A percentile compares a stretch with the other conserved stretches of the same genome.
phyloP scores from a whole-genome alignment of 2,329 filamentous ascomycete genomes.

The Rhynchosporium agropyri region DNA sequence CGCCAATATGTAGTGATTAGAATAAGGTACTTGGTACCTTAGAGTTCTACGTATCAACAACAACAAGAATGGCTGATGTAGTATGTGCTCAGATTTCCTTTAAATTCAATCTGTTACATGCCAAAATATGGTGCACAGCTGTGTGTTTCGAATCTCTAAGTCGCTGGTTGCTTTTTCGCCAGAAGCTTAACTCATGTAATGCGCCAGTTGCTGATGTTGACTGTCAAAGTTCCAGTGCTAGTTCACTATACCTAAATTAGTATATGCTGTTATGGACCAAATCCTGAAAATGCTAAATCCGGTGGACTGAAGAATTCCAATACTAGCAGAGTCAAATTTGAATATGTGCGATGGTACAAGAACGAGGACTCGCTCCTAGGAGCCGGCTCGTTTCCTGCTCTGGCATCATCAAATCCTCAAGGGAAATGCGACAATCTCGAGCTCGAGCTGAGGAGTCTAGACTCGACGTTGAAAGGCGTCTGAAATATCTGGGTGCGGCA shows the following conservation, averaged over 20 bases:
- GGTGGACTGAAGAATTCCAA: not conserved
- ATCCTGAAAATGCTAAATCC: not conserved
- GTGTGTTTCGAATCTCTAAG: not conserved
- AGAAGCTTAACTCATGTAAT: slow-evolving; percentile 5
- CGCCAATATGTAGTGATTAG: slow-evolving; percentile 4
- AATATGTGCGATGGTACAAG: slow-evolving; percentile 1
- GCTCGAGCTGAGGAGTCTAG: slow-evolving; percentile 4
- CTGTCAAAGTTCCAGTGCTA: slow-evolving; percentile 1
- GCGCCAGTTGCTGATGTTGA: not conserved
- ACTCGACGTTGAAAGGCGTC: slow-evolving; percentile 8
- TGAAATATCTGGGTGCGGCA: not conserved
- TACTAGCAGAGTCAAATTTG: slow-evolving; percentile 1
- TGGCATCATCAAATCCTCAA: slow-evolving; percentile 2
- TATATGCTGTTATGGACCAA: not conserved
- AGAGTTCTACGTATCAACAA: slow-evolving; percentile 4
- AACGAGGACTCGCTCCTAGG: not conserved
- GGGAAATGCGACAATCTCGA: not conserved
- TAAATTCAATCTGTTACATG: slow-evolving; percentile 1
- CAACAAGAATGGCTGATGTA: slow-evolving; percentile 1
- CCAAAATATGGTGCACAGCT: not conserved
- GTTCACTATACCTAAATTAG: not conserved
- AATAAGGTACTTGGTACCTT: not conserved
- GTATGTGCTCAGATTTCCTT: not conserved
- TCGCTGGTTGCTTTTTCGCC: slow-evolving; percentile 1
- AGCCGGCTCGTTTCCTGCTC: not conserved